A percentile compares a stretch with the other conserved stretches of the same genome.
phyloP scores from a whole-genome alignment of 2,329 filamentous ascomycete genomes.

The Pyricularia grisea region DNA sequence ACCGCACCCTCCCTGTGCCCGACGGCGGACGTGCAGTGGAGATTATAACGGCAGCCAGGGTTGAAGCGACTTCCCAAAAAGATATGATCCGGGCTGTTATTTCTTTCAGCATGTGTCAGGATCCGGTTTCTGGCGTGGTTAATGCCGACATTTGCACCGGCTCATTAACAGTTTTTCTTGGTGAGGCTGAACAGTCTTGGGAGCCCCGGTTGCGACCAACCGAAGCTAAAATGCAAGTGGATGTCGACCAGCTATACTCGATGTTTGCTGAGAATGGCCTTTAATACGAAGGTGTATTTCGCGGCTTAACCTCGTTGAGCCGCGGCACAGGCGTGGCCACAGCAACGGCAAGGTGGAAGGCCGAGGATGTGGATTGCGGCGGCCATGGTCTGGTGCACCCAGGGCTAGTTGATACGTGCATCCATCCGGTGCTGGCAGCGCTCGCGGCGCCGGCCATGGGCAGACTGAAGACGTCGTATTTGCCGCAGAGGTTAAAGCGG shows the following conservation, averaged over 20 bases:
- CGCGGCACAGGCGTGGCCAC: constrained; percentile 1
- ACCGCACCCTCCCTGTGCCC: not conserved
- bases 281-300: not conserved
- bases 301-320: not conserved
- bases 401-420: not conserved
- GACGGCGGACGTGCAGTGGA: not conserved
- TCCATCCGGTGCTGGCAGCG: constrained; percentile 2
- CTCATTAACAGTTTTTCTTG: not conserved
- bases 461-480: constrained; percentile 3
- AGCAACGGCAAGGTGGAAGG: constrained; percentile 1
- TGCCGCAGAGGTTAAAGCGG: not conserved
- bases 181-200: not conserved
- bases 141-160: not conserved
- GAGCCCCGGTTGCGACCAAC: not conserved
- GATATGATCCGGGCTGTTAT: not conserved
- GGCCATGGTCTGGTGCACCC: not conserved
- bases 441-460: not conserved
- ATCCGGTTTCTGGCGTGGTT: not conserved
- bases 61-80: not conserved
- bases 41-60: not conserved
- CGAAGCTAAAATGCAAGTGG: not conserved
- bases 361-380: not conserved
- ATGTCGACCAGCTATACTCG: not conserved
- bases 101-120: not conserved
- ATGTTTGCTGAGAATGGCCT: not conserved